Base-by-base conservation (phyloP, 176 grass and related monocot genomes). In the Stipa capillata region DNA sequence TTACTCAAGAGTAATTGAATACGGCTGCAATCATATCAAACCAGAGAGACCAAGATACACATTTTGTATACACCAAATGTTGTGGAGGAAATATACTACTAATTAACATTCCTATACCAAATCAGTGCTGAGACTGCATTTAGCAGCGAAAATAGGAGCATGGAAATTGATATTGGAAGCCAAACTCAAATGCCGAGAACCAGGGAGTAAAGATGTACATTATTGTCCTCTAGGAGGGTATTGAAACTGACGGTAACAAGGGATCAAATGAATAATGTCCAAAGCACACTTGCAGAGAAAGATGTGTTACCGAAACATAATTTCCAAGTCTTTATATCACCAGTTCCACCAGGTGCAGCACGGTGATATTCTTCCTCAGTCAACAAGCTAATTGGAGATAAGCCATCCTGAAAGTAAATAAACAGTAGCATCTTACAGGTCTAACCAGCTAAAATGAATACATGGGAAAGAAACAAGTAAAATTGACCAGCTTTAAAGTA, bases 271-370 rank as follows among this genome's bases (percentile, higher is more conserved):
- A 62, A 32, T 23, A 37, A 35, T 29, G 32, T 72, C 28, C 17
- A 79, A 14, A 81, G 20, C 43, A 74, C 5, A 68, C 21, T 36
- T 57, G 42, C 14, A 89, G 45, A 49, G 52, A 50, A 9, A 69
- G 52, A 20, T 58, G 58, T 32, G 33, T 90, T 87, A 99, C 96
- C 10, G 92, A 91, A 72, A 88, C 92, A 91, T 99, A 99, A 82
- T 99, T 99, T 55, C 92, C 92, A 21, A 99, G 90, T 89, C 78
- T 99, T 99, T 44, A 95, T 87, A 81, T 91, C 77, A 52, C 96
- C 92, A 24, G 96, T 99, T 74, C 96, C 96, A 66, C 96, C 96
- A 32, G 88, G 92, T 64, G 92, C 59, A 40, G 96, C 96, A n/a
- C 88, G 89, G 65, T 94, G 96, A 88, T 87, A 89, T 70, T 89